These are phyloP conservation scores for Torrubiella hemipterigena DNA, from an alignment of 2,329 filamentous ascomycete species.

Conservation along the genomic window DNA sequence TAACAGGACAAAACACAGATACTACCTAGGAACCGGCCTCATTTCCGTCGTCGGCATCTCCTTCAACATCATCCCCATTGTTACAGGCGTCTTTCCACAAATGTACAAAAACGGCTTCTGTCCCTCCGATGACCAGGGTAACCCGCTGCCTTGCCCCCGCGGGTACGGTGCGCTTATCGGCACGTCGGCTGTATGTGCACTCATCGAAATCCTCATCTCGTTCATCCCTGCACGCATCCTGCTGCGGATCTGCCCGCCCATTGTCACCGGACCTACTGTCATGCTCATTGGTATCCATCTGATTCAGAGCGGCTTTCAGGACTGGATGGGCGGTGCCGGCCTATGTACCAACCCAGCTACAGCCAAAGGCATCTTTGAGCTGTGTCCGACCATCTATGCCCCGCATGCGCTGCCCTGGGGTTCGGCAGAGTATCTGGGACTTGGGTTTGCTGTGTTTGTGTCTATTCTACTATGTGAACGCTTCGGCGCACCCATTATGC, in stretches of 20 bases:
- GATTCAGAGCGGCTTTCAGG: constrained; percentile 58
- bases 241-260: constrained; percentile 65
- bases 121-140: constrained; percentile 45
- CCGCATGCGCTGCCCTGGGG: constrained; percentile 69
- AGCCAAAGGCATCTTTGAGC: constrained; percentile 40
- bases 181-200: constrained; percentile 51
- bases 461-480: constrained; percentile 72
- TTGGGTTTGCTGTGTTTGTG: constrained; percentile 70
- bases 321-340: constrained; percentile 69
- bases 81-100: constrained; percentile 57
- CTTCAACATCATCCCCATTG: constrained; percentile 65
- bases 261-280: constrained; percentile 62
- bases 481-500: constrained; percentile 77
- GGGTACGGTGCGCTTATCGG: constrained; percentile 65
- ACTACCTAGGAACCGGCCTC: constrained; percentile 67
- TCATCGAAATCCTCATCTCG: constrained; percentile 62
- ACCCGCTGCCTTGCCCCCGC: constrained; percentile 59
- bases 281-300: constrained; percentile 63
- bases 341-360: constrained; percentile 36
- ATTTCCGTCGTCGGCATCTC: constrained; percentile 72
- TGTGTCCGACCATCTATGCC: constrained; percentile 56
- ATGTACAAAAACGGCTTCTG: constrained; percentile 70
- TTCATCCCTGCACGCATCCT: constrained; percentile 60
- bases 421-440: constrained; percentile 61
- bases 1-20: constrained; percentile 29